phyloP scores from a whole-genome alignment of 495 filamentous ascomycete genomes.

The Xylaria intraflava region DNA sequence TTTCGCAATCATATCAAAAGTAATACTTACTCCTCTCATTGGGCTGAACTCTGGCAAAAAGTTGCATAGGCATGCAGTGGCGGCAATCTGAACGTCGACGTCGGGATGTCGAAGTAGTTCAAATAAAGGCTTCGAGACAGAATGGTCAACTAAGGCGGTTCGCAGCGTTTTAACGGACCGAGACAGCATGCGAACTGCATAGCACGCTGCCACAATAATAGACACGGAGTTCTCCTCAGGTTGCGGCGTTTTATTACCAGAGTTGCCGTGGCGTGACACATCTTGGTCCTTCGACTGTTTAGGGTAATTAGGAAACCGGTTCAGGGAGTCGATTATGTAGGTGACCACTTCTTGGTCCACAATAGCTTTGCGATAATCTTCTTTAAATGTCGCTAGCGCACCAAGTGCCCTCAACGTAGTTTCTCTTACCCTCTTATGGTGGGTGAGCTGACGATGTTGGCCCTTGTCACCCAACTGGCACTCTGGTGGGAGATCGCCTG shows the following conservation, averaged over 20 bases:
- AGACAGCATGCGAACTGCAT: conserved; percentile 66
- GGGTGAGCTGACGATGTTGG: conserved; percentile 55
- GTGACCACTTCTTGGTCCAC: conserved; percentile 73
- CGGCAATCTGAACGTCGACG: conserved; percentile 76
- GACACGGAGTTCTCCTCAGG: conserved; percentile 40
- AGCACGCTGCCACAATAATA: conserved; percentile 82
- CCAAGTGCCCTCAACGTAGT: conserved; percentile 72
- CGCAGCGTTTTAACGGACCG: conserved; percentile 77
- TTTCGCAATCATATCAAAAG: neutral
- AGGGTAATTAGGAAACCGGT: conserved; percentile 42
- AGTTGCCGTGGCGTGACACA: conserved; percentile 14
- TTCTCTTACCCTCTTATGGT: conserved; percentile 72
- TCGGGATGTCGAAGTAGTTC: conserved; percentile 67
- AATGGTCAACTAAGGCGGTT: conserved; percentile 80
- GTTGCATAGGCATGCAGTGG: conserved; percentile 76
- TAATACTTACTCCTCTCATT: conserved; percentile 67
- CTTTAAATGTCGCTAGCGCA: conserved; percentile 69
- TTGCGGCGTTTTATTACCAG: conserved; percentile 13
- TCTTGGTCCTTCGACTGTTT: conserved; percentile 7
- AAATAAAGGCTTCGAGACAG: conserved; percentile 73
- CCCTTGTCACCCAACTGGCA: conserved; percentile 55
- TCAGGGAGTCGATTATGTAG: conserved; percentile 78
- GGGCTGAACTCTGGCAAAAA: conserved; percentile 80
- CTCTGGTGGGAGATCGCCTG: conserved; percentile 16
- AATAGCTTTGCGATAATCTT: conserved; percentile 75